Base-by-base conservation (phyloP, 352 stramenopile species). In the Chrysophaeum taylorii region DNA sequence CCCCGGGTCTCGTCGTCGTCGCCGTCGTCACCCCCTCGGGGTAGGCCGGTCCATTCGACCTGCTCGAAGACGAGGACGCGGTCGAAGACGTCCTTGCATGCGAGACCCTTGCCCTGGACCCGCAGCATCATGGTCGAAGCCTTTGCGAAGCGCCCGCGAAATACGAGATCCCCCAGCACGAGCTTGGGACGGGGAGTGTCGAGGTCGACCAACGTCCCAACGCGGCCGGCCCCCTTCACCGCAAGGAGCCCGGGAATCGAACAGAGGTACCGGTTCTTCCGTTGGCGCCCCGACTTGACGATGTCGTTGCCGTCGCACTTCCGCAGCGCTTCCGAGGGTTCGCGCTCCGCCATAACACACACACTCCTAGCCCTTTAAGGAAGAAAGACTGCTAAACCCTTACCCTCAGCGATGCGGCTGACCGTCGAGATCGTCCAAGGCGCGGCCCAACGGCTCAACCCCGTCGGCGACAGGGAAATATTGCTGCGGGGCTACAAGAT, bases 401-500 rank as follows among this genome's bases (percentile, higher is more conserved):
- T n/a, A n/a, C n/a, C 48, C 18, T 5, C 48, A 31, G 33, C 33
- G 12, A 66, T 66, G 57, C 57, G 57, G 2, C 27, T 66, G 12
- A 43, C 57, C 35, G 57, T 36, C 2, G 57, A 66, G 33, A 9
- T 66, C 33, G 57, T 31, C 2, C 2, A 4, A 2, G 33, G 45
- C 35, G 57, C 57, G 31, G 27, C 57, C 33, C 57, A 66, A 25
- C 18, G 57, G 31, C 41, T 66, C 33, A 66, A 66, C 57, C 57
- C 57, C 16, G 33, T 66, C 15, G 33, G 15, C 1, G 14, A 66
- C 33, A 31, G 57, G 16, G 57, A 66, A 25, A 31, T 66, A 1
- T 21, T 42, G 12, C 35, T 66, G 36, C 9, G 57, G 2, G 57
- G 57, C 15, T 66, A 48, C 35, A 66, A 66, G 36, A 66, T 66